phyloP scores from a whole-genome alignment of 768 basidiomycete species.

The Suillus paluster region DNA sequence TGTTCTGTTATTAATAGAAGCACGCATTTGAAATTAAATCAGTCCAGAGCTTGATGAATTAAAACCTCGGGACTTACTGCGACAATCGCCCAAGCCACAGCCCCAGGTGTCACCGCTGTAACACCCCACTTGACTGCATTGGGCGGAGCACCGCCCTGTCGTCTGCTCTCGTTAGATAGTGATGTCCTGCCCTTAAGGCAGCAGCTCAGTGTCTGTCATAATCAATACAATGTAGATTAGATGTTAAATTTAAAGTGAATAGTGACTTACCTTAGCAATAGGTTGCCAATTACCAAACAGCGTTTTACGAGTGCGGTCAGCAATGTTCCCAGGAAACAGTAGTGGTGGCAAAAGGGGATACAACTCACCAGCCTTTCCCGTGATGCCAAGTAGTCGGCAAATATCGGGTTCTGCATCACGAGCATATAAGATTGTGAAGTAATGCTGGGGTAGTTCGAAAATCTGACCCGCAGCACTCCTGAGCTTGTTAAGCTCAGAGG shows the following conservation, averaged over 20 bases:
- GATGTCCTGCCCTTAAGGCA: background rate
- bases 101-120: slow-evolving; percentile 1
- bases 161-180: background rate
- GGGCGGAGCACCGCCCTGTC: background rate
- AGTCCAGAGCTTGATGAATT: background rate
- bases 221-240: background rate
- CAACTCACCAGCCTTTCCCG: background rate
- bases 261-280: background rate
- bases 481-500: slow-evolving; percentile 1
- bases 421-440: background rate
- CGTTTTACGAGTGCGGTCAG: background rate
- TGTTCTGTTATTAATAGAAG: slow-evolving; percentile 2
- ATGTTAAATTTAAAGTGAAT: background rate
- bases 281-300: slow-evolving; percentile 2
- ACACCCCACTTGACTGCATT: slow-evolving; percentile 1
- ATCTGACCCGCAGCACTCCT: background rate
- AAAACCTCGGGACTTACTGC: background rate
- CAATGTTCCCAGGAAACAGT: background rate
- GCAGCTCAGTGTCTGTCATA: background rate
- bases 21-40: background rate
- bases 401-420: background rate
- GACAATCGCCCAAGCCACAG: slow-evolving; percentile 4
- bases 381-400: slow-evolving; percentile 1
- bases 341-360: slow-evolving; percentile 2
- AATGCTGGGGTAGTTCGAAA: background rate